Evolutionary conservation across 2,329 filamentous ascomycete species (phyloP).

Genomic region (Aureobasidium melanogenum): DNA sequence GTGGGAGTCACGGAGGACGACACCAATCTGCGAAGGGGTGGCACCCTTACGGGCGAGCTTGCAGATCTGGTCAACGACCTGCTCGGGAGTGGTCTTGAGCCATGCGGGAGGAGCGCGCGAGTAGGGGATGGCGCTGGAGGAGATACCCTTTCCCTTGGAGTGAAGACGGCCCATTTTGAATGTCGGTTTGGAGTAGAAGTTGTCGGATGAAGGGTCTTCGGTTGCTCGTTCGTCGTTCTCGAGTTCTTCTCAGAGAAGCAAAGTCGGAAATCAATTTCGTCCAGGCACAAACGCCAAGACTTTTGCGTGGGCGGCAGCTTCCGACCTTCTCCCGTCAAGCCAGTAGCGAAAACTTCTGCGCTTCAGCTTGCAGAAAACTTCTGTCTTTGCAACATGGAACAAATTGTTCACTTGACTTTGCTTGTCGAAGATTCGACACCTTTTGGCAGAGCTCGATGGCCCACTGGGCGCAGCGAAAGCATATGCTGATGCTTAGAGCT

Average conservation of each 20-base stretch:
- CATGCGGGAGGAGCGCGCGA: conserved; percentile 85
- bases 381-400: not conserved
- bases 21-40: conserved; percentile 97
- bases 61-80: conserved; percentile 98
- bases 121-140: conserved; percentile 91
- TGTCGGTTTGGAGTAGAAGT: conserved; percentile 15
- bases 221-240: conserved; percentile 12
- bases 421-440: not conserved
- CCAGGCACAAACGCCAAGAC: not conserved
- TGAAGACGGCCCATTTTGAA: conserved; percentile 92
- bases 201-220: conserved; percentile 11
- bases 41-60: conserved; percentile 99
- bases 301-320: not conserved
- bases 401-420: not conserved
- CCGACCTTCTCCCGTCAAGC: not conserved
- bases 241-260: not conserved
- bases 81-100: conserved; percentile 98
- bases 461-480: not conserved
- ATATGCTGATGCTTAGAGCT: not conserved
- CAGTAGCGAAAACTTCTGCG: not conserved
- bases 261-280: not conserved
- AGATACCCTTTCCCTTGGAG: conserved; percentile 99
- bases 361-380: not conserved
- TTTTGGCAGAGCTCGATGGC: not conserved
- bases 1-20: conserved; percentile 95